Evolutionary conservation across 75 land plant species (phyloP), one percentile per base, ranked within the genome.

Genomic region (Pinus taeda): DNA sequence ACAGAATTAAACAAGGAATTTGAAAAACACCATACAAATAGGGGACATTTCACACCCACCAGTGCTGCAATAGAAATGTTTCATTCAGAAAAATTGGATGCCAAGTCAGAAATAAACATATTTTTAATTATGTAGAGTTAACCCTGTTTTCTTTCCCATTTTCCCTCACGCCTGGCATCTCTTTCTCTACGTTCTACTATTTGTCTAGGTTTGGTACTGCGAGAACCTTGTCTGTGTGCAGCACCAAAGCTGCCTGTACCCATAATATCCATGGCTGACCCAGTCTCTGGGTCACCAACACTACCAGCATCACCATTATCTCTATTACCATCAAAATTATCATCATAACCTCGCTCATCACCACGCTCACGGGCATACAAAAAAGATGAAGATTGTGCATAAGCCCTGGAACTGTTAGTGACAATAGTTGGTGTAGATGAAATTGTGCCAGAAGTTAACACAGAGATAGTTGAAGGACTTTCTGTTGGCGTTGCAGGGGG

Each of bases 141-240:
- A 37, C 74, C 81, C 63, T 96, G 93, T 78, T 96, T 96, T 59
- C 97, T 88, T 69, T 96, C 98, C 98, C 98, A 96, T 76, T 96
- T 96, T 26, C 98, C 95, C 80, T 93, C 97, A 15, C 98, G 87
- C 71, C 98, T 81, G n/a, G 88, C 86, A 69, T 91, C 98, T 62
- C 94, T 76, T 70, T 91, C 96, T 81, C 90, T 90, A 21, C 94
- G 75, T 53, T 93, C 98, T 3, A 85, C 74, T 13, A 85, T 76
- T 76, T 87, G 98, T 82, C 93, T 85, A 37, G 91, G 87, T 69
- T 90, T 87, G 73, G 87, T 60, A 14, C 87, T 78, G 17, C 98
- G 82, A 7, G 92, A 80, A 4, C 93, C 88, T 45, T 90, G 93
- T 76, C 93, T 90, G 24, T 85, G 81, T 33, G 56, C 57, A 13